Evolutionary conservation across 352 stramenopile genomes (phyloP).

Genomic region (Pythium guiyangense): DNA sequence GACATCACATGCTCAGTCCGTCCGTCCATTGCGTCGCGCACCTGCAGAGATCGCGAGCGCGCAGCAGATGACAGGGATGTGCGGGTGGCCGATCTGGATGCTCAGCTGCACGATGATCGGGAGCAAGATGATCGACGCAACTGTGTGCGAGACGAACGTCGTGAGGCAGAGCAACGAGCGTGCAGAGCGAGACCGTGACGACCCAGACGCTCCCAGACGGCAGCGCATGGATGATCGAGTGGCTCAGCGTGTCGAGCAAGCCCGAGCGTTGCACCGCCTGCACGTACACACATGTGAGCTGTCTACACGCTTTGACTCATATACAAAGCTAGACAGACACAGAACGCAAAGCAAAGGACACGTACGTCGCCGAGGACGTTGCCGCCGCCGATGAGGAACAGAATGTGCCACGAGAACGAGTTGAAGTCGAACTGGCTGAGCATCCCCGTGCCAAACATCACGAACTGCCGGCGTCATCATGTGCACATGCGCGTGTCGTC

Average conservation of each 20-base stretch:
- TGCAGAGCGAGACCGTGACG: conserved; percentile 83
- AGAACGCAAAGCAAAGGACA: not conserved
- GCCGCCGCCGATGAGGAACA: conserved; percentile 90
- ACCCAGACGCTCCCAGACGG: conserved; percentile 83
- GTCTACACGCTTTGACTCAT: not conserved
- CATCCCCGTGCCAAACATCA: conserved; percentile 87
- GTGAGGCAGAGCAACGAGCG: conserved; percentile 83
- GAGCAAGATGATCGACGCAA: conserved; percentile 90
- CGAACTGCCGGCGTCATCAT: conserved; percentile 31
- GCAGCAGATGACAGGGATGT: conserved; percentile 84
- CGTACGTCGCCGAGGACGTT: conserved; percentile 90
- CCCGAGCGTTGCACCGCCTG: conserved; percentile 82
- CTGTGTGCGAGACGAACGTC: conserved; percentile 93
- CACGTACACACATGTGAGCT: not conserved
- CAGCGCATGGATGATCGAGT: conserved; percentile 77
- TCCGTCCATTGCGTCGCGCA: conserved; percentile 17
- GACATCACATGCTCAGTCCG: not conserved
- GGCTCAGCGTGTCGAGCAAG: conserved; percentile 75
- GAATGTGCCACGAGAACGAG: conserved; percentile 92
- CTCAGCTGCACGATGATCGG: conserved; percentile 90
- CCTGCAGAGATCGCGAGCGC: conserved; percentile 85
- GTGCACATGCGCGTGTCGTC: not conserved
- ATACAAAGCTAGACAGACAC: not conserved
- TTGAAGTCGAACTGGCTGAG: conserved; percentile 93
- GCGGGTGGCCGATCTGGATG: conserved; percentile 79